A percentile compares a stretch with the other conserved stretches of the same genome.
phyloP scores from a whole-genome alignment of 345 rosid genomes.

The Syzygium grande region DNA sequence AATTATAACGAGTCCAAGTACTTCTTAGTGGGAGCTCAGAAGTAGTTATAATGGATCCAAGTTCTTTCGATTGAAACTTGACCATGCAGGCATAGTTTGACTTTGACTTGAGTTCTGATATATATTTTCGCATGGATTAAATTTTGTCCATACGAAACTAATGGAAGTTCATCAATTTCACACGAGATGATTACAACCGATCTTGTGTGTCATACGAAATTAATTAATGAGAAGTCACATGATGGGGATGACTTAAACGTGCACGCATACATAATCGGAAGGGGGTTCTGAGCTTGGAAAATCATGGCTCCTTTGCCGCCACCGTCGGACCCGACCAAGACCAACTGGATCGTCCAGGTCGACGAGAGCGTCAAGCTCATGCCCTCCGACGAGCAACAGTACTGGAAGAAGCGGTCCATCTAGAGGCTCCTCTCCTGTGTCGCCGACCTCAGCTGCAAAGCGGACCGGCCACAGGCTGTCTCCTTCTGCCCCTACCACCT shows the following conservation, averaged over 20 bases:
- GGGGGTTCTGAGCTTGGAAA: not conserved
- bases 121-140: not conserved
- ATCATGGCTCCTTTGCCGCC: not conserved
- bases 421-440: constrained; percentile 20
- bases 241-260: not conserved
- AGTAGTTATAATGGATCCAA: not conserved
- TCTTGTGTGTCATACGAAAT: not conserved
- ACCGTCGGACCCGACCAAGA: not conserved
- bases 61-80: not conserved
- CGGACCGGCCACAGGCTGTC: constrained; percentile 9
- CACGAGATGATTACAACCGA: not conserved
- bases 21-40: not conserved
- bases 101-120: not conserved
- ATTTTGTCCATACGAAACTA: not conserved
- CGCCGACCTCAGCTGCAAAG: constrained; percentile 17
- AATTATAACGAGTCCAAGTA: not conserved
- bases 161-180: not conserved
- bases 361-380: not conserved
- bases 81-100: not conserved
- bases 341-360: not conserved
- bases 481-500: not conserved
- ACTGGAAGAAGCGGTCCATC: constrained; percentile 28
- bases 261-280: not conserved
- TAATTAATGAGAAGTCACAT: not conserved
- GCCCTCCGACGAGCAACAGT: not conserved